Evolutionary conservation across 768 basidiomycete genomes (phyloP).

Genomic region (Daedaleopsis nitida): DNA sequence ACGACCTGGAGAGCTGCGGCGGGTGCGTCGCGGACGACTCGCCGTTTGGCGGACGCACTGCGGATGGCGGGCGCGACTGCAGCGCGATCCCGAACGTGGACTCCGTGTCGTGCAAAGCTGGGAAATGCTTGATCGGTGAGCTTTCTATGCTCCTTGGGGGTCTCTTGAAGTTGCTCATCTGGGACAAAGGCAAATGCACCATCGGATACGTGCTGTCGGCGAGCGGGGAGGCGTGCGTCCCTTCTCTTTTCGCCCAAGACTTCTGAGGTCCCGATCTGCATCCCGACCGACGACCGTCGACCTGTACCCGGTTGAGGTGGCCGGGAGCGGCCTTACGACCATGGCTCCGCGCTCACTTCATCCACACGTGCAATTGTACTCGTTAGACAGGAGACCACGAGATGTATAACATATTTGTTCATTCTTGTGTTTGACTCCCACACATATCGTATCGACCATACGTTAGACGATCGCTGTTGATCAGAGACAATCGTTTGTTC

Average conservation of each 20-base stretch:
- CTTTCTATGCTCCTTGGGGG: neutral
- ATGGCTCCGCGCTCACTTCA: too few relatives aligned
- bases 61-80: conserved; percentile 45
- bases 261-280: too few relatives aligned
- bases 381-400: too few relatives aligned
- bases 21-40: conserved; percentile 25
- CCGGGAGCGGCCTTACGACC: too few relatives aligned
- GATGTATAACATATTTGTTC: too few relatives aligned
- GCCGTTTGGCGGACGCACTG: conserved; percentile 22
- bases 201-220: conserved; percentile 6
- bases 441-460: too few relatives aligned
- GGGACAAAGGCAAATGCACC: neutral
- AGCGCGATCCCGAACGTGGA: conserved; percentile 45
- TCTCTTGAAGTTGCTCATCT: neutral
- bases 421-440: too few relatives aligned
- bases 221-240: conserved; percentile 5
- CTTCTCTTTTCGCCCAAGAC: neutral
- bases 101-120: conserved; percentile 37
- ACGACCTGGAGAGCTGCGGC: conserved; percentile 28
- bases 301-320: too few relatives aligned
- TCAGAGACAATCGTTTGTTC: too few relatives aligned
- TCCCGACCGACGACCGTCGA: too few relatives aligned
- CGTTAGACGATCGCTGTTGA: too few relatives aligned
- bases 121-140: conserved; percentile 42
- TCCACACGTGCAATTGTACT: too few relatives aligned